Evolutionary conservation across 768 basidiomycete species (phyloP).

Genomic region (Serendipita sp.): DNA sequence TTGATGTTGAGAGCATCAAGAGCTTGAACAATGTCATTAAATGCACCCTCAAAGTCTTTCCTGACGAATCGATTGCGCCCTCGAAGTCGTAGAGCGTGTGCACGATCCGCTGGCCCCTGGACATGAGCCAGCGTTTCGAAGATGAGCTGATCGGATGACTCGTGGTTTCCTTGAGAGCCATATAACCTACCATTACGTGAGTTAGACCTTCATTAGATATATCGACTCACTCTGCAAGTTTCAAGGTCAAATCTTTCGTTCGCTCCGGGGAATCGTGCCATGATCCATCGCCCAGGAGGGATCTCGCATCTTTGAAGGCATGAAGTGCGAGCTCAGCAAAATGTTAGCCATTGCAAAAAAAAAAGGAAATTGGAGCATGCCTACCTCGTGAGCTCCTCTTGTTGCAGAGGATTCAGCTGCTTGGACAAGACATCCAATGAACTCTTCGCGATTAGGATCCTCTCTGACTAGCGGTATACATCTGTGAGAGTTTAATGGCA

Average conservation of each 20-base stretch:
- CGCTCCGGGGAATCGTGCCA: conserved; percentile 35
- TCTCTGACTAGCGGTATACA: conserved; percentile 47
- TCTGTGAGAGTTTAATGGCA: conserved; percentile 19
- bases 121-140: conserved; percentile 37
- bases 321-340: conserved; percentile 38
- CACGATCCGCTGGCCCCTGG: conserved; percentile 37
- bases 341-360: not conserved
- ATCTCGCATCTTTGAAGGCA: conserved; percentile 43
- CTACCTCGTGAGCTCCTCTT: conserved; percentile 59
- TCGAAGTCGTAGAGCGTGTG: conserved; percentile 38
- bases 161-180: conserved; percentile 32
- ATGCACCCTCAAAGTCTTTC: conserved; percentile 37
- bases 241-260: conserved; percentile 38
- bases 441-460: conserved; percentile 43
- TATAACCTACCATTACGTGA: conserved; percentile 26
- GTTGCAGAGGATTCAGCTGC: conserved; percentile 58
- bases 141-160: conserved; percentile 35
- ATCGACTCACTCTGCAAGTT: conserved; percentile 42
- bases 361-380: conserved; percentile 3
- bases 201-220: not conserved
- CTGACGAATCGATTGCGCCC: conserved; percentile 50
- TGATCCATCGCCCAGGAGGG: conserved; percentile 35
- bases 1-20: conserved; percentile 48
- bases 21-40: conserved; percentile 42
- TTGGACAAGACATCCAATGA: conserved; percentile 44